Evolutionary conservation across 192 early-diverging fungal genomes (phyloP).

Genomic region (Backusella morwellensis): DNA sequence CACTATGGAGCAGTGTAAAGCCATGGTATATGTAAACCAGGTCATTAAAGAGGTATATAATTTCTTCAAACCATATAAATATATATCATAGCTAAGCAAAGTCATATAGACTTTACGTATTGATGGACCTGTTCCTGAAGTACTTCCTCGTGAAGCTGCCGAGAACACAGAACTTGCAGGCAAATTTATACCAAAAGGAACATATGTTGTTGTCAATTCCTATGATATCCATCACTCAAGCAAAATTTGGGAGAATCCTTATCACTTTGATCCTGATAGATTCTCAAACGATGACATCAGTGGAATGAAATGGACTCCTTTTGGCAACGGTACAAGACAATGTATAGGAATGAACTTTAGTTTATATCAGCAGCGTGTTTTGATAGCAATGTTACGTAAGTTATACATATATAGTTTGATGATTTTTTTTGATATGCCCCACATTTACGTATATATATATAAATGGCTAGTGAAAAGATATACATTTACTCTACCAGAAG

Average conservation of each 20-base stretch:
- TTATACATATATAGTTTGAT: not conserved
- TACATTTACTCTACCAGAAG: slow-evolving; percentile 11
- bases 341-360: slow-evolving; percentile 67
- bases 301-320: slow-evolving; percentile 47
- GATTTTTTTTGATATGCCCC: no score
- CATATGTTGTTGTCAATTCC: slow-evolving; percentile 6
- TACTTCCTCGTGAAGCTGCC: not conserved
- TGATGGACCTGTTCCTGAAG: not conserved
- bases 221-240: slow-evolving; percentile 12
- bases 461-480: slow-evolving; percentile 20
- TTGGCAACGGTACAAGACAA: slow-evolving; percentile 56
- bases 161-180: slow-evolving; percentile 24
- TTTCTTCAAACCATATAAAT: not conserved
- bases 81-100: not conserved
- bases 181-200: slow-evolving; percentile 28
- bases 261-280: slow-evolving; percentile 49
- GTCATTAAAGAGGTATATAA: slow-evolving; percentile 46
- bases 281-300: slow-evolving; percentile 21
- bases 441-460: not conserved
- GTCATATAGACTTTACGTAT: not conserved
- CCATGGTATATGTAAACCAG: slow-evolving; percentile 47
- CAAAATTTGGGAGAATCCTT: slow-evolving; percentile 39
- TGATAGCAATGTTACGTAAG: slow-evolving; percentile 51
- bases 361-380: slow-evolving; percentile 56
- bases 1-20: slow-evolving; percentile 48